Conservation (phyloP, 1,284 basidiomycete species). For the Mycena sp. region DNA sequence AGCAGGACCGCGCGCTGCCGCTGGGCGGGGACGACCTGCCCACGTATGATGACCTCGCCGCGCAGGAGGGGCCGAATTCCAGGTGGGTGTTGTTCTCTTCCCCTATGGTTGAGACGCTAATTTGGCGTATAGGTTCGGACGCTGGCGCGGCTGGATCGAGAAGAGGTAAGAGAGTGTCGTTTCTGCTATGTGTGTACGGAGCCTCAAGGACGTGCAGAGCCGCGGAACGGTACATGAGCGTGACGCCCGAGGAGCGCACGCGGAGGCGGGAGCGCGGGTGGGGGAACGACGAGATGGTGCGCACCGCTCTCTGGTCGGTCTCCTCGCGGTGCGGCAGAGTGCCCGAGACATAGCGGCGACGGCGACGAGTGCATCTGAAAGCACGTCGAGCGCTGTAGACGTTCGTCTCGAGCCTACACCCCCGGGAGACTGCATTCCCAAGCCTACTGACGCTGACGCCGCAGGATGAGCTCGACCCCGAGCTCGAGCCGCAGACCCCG, state of each 20-base stretch:
- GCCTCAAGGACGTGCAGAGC: slow-evolving; percentile 63
- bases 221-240: slow-evolving; percentile 78
- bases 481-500: slow-evolving; percentile 21
- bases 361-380: background rate
- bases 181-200: slow-evolving; percentile 51
- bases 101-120: slow-evolving; percentile 16
- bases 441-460: too few relatives aligned
- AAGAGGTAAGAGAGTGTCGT: slow-evolving; percentile 51
- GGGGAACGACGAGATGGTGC: slow-evolving; percentile 54
- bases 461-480: slow-evolving; percentile 26
- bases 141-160: slow-evolving; percentile 87
- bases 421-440: background rate
- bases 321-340: slow-evolving; percentile 6
- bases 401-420: background rate
- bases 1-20: slow-evolving; percentile 62
- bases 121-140: slow-evolving; percentile 66
- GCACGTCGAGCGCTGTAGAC: background rate
- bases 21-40: slow-evolving; percentile 68
- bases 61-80: slow-evolving; percentile 79
- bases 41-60: slow-evolving; percentile 79
- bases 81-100: slow-evolving; percentile 51
- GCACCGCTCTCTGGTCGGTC: slow-evolving; percentile 46
- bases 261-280: slow-evolving; percentile 74
- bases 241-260: slow-evolving; percentile 64
- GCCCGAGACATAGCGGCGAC: slow-evolving; percentile 11